These are phyloP conservation scores for Eutypa lata DNA, from an alignment of 2,329 filamentous ascomycete species.

Conservation along the genomic window DNA sequence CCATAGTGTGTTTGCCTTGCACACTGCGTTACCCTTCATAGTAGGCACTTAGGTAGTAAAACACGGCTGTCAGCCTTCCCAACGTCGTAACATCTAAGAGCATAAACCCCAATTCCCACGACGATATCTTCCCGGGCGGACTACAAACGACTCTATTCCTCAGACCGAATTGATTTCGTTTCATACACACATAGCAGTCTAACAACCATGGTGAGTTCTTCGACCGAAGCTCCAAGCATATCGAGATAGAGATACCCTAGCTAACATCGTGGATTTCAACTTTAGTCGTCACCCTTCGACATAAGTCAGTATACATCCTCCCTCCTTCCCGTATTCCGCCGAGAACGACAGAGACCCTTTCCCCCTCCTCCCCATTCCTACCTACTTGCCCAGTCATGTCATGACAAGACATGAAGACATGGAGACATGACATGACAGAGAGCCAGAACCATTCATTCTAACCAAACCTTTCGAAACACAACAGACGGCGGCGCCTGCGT, in stretches of 20 bases:
- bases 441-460: too few relatives aligned
- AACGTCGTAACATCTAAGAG: background rate
- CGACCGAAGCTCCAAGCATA: conserved; percentile 6
- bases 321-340: conserved; percentile 8
- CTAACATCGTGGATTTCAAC: conserved; percentile 23
- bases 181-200: conserved; percentile 5
- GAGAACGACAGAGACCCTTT: background rate
- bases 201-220: background rate
- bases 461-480: too few relatives aligned
- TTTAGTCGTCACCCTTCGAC: conserved; percentile 84
- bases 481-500: conserved; percentile 87
- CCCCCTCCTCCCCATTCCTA: background rate
- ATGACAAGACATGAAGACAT: too few relatives aligned
- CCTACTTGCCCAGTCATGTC: background rate
- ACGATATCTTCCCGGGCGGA: background rate
- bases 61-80: background rate
- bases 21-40: background rate
- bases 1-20: conserved; percentile 42
- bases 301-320: conserved; percentile 67
- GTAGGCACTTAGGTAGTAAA: conserved; percentile 10
- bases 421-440: too few relatives aligned
- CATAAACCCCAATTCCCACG: background rate
- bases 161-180: conserved; percentile 5
- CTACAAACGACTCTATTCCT: background rate
- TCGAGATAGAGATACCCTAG: conserved; percentile 15